Conservation (phyloP, 2,329 filamentous ascomycete species). For the Sclerotinia glacialis region DNA sequence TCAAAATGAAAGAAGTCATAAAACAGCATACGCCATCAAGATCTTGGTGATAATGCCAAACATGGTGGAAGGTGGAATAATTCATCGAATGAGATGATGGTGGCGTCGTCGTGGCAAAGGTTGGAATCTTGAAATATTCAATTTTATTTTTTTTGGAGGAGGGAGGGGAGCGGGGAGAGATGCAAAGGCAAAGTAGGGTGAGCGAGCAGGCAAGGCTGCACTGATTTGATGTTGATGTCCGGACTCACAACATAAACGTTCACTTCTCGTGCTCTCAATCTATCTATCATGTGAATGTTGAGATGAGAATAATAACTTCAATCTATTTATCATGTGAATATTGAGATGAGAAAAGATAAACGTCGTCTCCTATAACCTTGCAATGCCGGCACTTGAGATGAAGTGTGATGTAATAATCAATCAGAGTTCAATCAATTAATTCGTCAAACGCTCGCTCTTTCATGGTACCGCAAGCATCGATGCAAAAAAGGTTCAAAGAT, state of each 20-base stretch:
- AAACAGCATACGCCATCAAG: constrained; percentile 1
- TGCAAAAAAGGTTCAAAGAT: too few species aligned
- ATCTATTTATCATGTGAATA: not conserved
- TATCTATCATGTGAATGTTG: not conserved
- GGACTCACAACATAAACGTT: constrained; percentile 6
- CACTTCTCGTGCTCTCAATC: not conserved
- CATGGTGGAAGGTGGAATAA: not conserved
- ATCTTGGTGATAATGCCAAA: not conserved
- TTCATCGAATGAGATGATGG: not conserved
- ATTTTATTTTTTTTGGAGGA: not conserved
- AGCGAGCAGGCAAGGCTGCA: not conserved
- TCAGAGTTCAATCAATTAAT: too few species aligned
- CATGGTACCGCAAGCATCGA: too few species aligned
- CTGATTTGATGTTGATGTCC: not conserved
- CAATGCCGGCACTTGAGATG: constrained; percentile 15
- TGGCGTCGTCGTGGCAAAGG: constrained; percentile 11
- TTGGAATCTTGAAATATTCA: too few species aligned
- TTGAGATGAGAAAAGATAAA: not conserved
- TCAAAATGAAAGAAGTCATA: not conserved
- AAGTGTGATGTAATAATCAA: too few species aligned
- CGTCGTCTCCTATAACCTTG: not conserved
- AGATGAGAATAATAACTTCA: too few species aligned
- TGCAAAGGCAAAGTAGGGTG: not conserved
- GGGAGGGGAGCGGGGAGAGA: not conserved
- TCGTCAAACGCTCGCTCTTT: too few species aligned